Evolutionary conservation across 208 protist species (phyloP).

Genomic region (Trypanosoma caninum): DNA sequence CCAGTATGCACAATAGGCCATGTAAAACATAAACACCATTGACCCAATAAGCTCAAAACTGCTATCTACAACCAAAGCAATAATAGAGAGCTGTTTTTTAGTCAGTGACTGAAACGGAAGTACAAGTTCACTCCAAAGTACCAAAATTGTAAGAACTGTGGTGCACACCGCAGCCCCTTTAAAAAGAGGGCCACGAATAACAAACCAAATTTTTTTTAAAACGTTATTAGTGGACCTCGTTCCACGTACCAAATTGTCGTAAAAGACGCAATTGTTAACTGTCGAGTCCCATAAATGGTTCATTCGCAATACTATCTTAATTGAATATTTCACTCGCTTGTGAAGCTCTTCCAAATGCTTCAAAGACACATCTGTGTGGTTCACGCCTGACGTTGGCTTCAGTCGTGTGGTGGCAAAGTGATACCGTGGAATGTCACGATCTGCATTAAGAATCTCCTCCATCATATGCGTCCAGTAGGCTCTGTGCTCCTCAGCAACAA

Average conservation of each 20-base stretch:
- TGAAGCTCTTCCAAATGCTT: constrained; percentile 75
- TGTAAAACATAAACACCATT: constrained; percentile 89
- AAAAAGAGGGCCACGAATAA: constrained; percentile 61
- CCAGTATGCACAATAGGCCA: constrained; percentile 90
- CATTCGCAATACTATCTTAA: constrained; percentile 71
- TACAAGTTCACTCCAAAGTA: constrained; percentile 85
- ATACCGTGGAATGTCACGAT: constrained; percentile 79
- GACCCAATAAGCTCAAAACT: constrained; percentile 70
- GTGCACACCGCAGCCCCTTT: constrained; percentile 45
- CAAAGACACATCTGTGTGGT: constrained; percentile 71
- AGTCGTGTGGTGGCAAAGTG: constrained; percentile 64
- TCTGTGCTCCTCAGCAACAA: constrained; percentile 76
- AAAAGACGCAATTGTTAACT: constrained; percentile 52
- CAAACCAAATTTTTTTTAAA: constrained; percentile 68
- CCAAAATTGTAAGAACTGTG: constrained; percentile 63
- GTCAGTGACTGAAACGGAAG: constrained; percentile 64
- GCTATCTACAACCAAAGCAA: constrained; percentile 75
- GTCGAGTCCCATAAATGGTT: constrained; percentile 81
- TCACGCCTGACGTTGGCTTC: constrained; percentile 21
- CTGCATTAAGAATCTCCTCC: constrained; percentile 63
- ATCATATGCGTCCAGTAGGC: constrained; percentile 75
- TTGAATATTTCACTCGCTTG: constrained; percentile 69
- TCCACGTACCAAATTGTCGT: constrained; percentile 67
- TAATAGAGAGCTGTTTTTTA: constrained; percentile 50
- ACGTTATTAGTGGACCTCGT: constrained; percentile 49